These are phyloP conservation scores for Phoenix roebelenii DNA, from an alignment of 176 grass and related monocot genomes.

Conservation along the genomic window DNA sequence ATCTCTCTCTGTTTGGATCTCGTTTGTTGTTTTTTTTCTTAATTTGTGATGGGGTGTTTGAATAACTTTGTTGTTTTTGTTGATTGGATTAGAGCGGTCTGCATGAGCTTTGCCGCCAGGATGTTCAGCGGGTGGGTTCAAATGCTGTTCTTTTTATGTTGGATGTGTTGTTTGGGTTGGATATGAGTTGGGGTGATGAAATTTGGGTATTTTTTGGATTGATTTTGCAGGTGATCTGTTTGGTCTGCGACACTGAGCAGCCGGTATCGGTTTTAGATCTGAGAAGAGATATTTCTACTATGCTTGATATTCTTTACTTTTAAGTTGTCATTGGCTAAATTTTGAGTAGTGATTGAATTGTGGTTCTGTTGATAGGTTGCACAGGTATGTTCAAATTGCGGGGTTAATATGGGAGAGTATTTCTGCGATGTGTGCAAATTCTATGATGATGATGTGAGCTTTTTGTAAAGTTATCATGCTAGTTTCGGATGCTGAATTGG, in stretches of 20 bases:
- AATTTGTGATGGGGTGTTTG: not conserved
- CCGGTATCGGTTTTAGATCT: slow-evolving; percentile 31
- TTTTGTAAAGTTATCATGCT: not conserved
- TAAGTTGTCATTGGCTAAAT: too few species aligned
- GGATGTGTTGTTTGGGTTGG: not conserved
- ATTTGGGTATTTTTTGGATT: slow-evolving; percentile 11
- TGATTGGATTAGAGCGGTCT: slow-evolving; percentile 46
- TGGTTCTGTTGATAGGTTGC: slow-evolving; percentile 34
- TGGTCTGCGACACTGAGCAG: slow-evolving; percentile 78
- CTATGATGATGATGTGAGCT: slow-evolving; percentile 85
- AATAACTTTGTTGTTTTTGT: slow-evolving; percentile 15
- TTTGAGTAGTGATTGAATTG: too few species aligned
- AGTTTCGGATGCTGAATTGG: too few species aligned
- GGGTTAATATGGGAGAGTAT: slow-evolving; percentile 96
- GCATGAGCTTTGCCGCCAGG: slow-evolving; percentile 74
- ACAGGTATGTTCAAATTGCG: slow-evolving; percentile 78
- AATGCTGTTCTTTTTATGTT: not conserved
- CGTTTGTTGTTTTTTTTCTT: not conserved
- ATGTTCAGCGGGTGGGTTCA: slow-evolving; percentile 59
- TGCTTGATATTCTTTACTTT: not conserved
- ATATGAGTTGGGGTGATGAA: slow-evolving; percentile 14
- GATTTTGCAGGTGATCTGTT: slow-evolving; percentile 71
- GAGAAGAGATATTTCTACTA: not conserved
- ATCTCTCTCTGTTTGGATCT: not conserved
- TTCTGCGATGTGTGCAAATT: slow-evolving; percentile 91